phyloP scores from a whole-genome alignment of 2,329 filamentous ascomycete genomes.

The Lasiodiplodia sp. region DNA sequence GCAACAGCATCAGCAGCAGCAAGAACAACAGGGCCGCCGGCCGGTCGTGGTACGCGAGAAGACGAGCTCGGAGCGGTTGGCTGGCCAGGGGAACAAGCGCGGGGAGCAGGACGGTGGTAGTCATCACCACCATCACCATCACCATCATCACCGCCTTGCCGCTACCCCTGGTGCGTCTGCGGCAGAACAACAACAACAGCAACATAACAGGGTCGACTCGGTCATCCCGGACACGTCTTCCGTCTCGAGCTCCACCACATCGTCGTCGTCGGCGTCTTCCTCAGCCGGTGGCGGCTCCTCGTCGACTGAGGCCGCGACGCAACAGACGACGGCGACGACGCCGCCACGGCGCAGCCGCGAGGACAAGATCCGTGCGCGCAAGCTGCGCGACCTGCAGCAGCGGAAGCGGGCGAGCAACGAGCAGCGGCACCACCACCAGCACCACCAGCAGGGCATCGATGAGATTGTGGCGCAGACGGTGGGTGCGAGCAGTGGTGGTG shows the following conservation, averaged over 20 bases:
- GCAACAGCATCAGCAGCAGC: not conserved
- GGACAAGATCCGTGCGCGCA: conserved; percentile 42
- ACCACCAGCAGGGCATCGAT: conserved; percentile 27
- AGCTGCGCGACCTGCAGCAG: conserved; percentile 40
- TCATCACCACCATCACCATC: not conserved
- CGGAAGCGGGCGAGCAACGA: not conserved
- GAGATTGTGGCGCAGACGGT: conserved; percentile 27
- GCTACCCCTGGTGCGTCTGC: too few species aligned
- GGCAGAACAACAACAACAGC: not conserved
- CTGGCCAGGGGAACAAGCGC: conserved; percentile 27
- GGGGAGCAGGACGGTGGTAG: not conserved
- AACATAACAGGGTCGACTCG: conserved; percentile 26
- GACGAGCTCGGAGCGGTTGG: conserved; percentile 28
- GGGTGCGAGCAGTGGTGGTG: not conserved
- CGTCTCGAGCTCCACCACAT: not conserved
- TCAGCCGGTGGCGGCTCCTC: not conserved
- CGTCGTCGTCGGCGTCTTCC: not conserved
- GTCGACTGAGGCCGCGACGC: not conserved
- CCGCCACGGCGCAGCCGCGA: conserved; percentile 34
- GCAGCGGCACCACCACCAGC: not conserved
- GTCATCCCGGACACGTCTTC: conserved; percentile 16
- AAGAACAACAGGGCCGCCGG: not conserved
- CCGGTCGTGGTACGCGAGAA: not conserved
- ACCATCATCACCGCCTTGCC: not conserved
- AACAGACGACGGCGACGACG: not conserved